phyloP scores from a whole-genome alignment of 257 asterid genomes.

The Solanum arcanum region DNA sequence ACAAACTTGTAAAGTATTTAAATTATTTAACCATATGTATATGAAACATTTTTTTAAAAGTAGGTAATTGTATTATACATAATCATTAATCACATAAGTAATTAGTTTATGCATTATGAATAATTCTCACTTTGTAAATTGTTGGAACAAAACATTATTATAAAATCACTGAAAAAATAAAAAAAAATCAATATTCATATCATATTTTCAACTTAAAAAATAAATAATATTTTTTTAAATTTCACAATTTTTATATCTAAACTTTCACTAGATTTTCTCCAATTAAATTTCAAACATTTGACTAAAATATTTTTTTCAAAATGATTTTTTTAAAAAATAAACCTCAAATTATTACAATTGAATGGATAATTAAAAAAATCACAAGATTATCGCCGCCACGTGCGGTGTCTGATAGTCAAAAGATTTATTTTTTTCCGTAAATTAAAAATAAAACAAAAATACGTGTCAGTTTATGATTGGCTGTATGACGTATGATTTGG shows the following conservation, averaged over 20 bases:
- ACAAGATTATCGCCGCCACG: slow-evolving; percentile 31
- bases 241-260: not conserved
- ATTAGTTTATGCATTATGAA: not conserved
- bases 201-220: not conserved
- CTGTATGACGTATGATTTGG: slow-evolving; percentile 14
- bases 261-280: not conserved
- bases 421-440: not conserved
- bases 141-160: not conserved
- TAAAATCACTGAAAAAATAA: too few relatives aligned
- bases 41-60: too few relatives aligned
- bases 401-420: slow-evolving; percentile 20
- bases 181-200: not conserved
- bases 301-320: not conserved
- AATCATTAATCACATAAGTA: not conserved
- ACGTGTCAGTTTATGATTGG: slow-evolving; percentile 18
- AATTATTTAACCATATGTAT: too few relatives aligned
- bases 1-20: too few relatives aligned
- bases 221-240: not conserved
- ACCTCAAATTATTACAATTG: not conserved
- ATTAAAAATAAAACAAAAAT: not conserved
- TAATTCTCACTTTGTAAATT: not conserved
- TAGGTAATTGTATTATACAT: too few relatives aligned
- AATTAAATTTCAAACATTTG: not conserved
- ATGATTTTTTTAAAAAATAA: not conserved
- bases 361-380: not conserved